Evolutionary conservation across 306 rosid genomes (phyloP).

Genomic region (Begonia peltatifolia): DNA sequence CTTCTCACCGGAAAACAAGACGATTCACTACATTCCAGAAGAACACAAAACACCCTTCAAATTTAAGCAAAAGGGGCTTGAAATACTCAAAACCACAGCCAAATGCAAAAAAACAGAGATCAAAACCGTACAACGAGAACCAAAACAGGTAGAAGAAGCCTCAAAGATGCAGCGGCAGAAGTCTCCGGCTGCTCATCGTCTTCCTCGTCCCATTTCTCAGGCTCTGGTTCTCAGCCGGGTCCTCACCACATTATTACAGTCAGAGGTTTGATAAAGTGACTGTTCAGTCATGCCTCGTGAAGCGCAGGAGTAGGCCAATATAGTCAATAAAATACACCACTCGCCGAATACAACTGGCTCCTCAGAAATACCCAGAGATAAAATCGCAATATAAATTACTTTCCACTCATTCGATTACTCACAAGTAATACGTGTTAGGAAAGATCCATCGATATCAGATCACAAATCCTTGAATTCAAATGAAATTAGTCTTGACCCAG

Average conservation of each 20-base stretch:
- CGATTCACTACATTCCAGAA: conserved; percentile 9
- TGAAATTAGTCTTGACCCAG: too few relatives aligned
- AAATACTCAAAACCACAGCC: conserved; percentile 14
- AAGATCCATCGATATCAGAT: too few relatives aligned
- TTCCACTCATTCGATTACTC: too few relatives aligned
- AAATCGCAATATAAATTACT: too few relatives aligned
- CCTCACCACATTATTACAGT: not conserved
- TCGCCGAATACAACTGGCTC: too few relatives aligned
- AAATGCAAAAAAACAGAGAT: conserved; percentile 10
- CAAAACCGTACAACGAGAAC: conserved; percentile 19
- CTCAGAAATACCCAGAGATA: too few relatives aligned
- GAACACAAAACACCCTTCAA: not conserved
- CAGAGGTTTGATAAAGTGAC: conserved; percentile 26
- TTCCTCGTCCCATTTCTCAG: conserved; percentile 38
- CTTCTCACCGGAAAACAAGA: conserved; percentile 12
- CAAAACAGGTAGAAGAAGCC: conserved; percentile 22
- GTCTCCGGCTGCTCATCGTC: conserved; percentile 20
- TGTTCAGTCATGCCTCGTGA: conserved; percentile 1
- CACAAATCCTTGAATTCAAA: too few relatives aligned
- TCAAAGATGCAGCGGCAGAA: conserved; percentile 15
- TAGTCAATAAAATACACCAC: too few relatives aligned
- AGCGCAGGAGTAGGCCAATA: too few relatives aligned
- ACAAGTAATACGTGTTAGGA: too few relatives aligned
- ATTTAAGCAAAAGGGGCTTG: conserved; percentile 21
- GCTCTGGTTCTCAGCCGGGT: conserved; percentile 9